These are phyloP conservation scores for Tardiomyces digboiensis DNA, from an alignment of 1,139 yeast genomes.

Conservation along the genomic window DNA sequence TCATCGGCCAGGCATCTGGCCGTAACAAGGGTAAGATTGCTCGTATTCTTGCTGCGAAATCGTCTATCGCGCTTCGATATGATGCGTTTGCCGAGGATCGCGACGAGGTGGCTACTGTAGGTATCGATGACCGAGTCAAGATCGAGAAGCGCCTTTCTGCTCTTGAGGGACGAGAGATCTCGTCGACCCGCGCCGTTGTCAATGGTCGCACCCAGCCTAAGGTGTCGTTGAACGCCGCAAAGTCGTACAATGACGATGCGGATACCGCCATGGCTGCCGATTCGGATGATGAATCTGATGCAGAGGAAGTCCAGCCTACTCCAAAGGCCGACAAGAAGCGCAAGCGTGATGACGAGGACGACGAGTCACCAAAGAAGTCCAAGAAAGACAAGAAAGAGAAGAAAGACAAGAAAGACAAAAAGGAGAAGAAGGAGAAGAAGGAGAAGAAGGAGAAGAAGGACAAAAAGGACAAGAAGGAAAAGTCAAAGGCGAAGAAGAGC, in stretches of 20 bases:
- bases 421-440: slow-evolving; percentile 11
- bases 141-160: slow-evolving; percentile 93
- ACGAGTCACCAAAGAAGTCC: slow-evolving; percentile 14
- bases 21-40: slow-evolving; percentile 99
- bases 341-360: slow-evolving; percentile 22
- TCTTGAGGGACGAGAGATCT: slow-evolving; percentile 74
- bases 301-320: slow-evolving; percentile 11
- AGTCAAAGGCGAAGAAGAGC: slow-evolving; percentile 16
- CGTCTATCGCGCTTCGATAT: slow-evolving; percentile 92
- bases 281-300: slow-evolving; percentile 15
- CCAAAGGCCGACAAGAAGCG: slow-evolving; percentile 17
- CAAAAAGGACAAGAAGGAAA: slow-evolving; percentile 14
- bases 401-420: slow-evolving; percentile 28
- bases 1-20: slow-evolving; percentile 96
- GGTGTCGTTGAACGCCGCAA: slow-evolving; percentile 73
- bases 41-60: slow-evolving; percentile 97
- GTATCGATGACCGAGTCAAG: slow-evolving; percentile 84
- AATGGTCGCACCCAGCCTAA: slow-evolving; percentile 40
- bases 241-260: slow-evolving; percentile 91
- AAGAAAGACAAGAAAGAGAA: slow-evolving; percentile 18
- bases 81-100: slow-evolving; percentile 97
- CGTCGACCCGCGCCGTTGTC: slow-evolving; percentile 23
- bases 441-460: slow-evolving; percentile 14
- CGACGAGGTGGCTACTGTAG: slow-evolving; percentile 91
- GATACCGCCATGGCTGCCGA: slow-evolving; percentile 42